These are phyloP conservation scores for Penicillium tannophilum DNA, from an alignment of 495 filamentous ascomycete species.

Conservation along the genomic window DNA sequence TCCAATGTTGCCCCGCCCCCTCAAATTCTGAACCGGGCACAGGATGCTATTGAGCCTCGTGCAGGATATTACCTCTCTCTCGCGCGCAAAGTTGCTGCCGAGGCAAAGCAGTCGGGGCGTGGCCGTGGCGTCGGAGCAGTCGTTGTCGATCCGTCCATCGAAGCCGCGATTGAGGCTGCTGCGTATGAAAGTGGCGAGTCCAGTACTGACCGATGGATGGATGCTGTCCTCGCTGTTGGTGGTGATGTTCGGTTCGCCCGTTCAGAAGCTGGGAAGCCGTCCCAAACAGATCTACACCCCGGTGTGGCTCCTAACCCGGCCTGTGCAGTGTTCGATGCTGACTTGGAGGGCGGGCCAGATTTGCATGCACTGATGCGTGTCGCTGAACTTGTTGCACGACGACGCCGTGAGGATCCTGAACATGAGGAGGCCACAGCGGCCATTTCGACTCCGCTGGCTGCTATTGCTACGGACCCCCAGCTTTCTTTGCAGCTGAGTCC, in stretches of 20 bases:
- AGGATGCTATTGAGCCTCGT: conserved; percentile 57
- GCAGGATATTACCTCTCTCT: conserved; percentile 65
- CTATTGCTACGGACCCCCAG: conserved; percentile 14
- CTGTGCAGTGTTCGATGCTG: conserved; percentile 30
- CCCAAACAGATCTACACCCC: conserved; percentile 25
- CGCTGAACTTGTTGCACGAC: conserved; percentile 83
- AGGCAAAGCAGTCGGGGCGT: conserved; percentile 54
- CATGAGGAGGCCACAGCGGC: conserved; percentile 2
- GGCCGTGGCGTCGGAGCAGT: conserved; percentile 79
- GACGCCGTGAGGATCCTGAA: conserved; percentile 42
- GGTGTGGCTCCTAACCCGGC: conserved; percentile 33
- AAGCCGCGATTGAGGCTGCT: conserved; percentile 28
- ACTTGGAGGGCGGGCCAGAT: conserved; percentile 67
- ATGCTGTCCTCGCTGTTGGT: conserved; percentile 67
- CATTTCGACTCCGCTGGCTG: not conserved
- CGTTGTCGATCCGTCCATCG: conserved; percentile 64
- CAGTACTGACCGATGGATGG: conserved; percentile 30
- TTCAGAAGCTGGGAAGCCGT: conserved; percentile 40
- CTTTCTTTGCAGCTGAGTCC: conserved; percentile 27
- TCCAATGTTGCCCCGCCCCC: conserved; percentile 40
- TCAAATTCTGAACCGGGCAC: conserved; percentile 61
- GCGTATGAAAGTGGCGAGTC: conserved; percentile 28
- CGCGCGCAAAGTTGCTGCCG: conserved; percentile 62
- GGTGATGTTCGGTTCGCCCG: conserved; percentile 74
- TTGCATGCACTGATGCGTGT: conserved; percentile 82